Base-by-base conservation (phyloP, 108 stramenopile genomes). In the Aurantiochytrium sp. region DNA sequence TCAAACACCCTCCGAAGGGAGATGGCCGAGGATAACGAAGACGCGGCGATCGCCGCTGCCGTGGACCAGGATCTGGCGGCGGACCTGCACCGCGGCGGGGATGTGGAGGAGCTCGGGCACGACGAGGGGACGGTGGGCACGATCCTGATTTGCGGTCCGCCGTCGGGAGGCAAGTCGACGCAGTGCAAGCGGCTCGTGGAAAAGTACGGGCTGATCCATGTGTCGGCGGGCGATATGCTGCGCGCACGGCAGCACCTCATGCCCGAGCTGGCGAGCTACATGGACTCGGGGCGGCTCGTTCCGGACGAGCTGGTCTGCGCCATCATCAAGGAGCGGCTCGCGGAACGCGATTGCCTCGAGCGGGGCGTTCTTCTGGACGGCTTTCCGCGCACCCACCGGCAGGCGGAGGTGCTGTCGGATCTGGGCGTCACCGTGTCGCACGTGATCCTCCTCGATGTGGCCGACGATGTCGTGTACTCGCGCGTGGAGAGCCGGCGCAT, bases 311-410 rank as follows among this genome's bases (percentile, higher is more conserved):
- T 98, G 53, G 97, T 99, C 55, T 98, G 97, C 86, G 96, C 94
- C 54, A 89, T 93, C 87, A 90, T 97, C 55, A 94, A 95, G 86
- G 95, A 96, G 87, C 94, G 97, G 6, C 90, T 99, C 65, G 88
- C 88, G 22, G 91, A 95, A 90, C 27, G 87, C 4, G 97, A 98
- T 90, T 98, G 97, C 91, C 86, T 91, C 52, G 68, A 89, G 37
- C 92, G 92, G 4, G 98, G 98, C 24, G 98, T 97, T 97, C 93
- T 99, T 69, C 92, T 99, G 22, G 98, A 99, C 87, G 98, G 98
- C 22, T 98, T 98, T 90, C 98, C 98, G 4, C 95, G 98, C 36
- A 99, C 98, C 6, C 93, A 91, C 24, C 96, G 95, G 4, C 97
- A 98, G 92, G 97, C 97, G 54, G 92, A 96, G 45, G 97, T 97